A percentile compares a stretch with the other conserved stretches of the same genome.
Evolutionary conservation across 2,329 filamentous ascomycete species (phyloP).

Genomic region (Akanthomyces muscarius): DNA sequence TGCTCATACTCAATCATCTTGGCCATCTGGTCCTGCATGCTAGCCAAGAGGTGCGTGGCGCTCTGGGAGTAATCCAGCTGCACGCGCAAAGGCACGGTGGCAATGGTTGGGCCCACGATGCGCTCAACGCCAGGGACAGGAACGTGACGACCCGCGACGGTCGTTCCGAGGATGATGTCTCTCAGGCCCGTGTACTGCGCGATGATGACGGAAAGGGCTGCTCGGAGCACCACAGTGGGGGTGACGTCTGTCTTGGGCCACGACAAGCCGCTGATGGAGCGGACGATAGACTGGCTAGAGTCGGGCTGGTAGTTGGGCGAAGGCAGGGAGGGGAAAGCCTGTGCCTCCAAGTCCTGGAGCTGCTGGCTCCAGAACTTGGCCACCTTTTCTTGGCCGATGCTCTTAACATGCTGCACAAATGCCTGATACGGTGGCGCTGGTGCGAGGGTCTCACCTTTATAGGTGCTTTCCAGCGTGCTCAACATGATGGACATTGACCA

Average conservation of each 20-base stretch:
- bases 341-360: not conserved
- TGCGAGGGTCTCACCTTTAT: slow-evolving; percentile 24
- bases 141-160: slow-evolving; percentile 27
- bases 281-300: slow-evolving; percentile 10
- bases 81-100: slow-evolving; percentile 25
- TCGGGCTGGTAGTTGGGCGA: slow-evolving; percentile 9
- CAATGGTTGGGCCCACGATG: slow-evolving; percentile 28
- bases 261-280: not conserved
- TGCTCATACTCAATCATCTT: slow-evolving; percentile 29
- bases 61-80: slow-evolving; percentile 13
- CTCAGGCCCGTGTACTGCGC: slow-evolving; percentile 32
- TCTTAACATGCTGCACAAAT: slow-evolving; percentile 36
- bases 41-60: not conserved
- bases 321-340: not conserved
- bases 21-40: slow-evolving; percentile 24
- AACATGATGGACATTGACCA: slow-evolving; percentile 42
- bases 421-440: slow-evolving; percentile 31
- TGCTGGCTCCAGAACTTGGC: not conserved
- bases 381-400: not conserved
- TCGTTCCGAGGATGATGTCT: slow-evolving; percentile 30
- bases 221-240: slow-evolving; percentile 24
- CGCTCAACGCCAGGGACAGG: slow-evolving; percentile 25
- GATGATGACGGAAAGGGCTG: slow-evolving; percentile 32
- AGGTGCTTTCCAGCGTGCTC: slow-evolving; percentile 18
- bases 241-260: slow-evolving; percentile 18